phyloP scores from a whole-genome alignment of 2,329 filamentous ascomycete genomes.

The Aspergillus glaucus region DNA sequence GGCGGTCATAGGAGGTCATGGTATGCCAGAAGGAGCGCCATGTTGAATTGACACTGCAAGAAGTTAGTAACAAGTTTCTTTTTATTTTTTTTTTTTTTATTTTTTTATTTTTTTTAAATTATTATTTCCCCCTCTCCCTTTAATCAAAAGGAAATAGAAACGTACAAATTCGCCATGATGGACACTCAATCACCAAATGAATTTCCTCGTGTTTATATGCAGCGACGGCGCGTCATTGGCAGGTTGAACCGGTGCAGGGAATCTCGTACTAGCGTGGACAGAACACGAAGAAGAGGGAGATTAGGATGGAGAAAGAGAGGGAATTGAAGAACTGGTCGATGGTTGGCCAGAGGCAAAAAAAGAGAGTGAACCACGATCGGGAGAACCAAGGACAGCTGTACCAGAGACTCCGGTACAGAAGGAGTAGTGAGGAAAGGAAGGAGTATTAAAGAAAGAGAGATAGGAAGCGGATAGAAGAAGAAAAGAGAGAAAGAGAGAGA shows the following conservation, averaged over 20 bases:
- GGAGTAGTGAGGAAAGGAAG: slow-evolving; percentile 2
- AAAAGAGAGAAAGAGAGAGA: neutral
- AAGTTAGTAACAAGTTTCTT: neutral
- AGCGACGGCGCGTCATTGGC: slow-evolving; percentile 12
- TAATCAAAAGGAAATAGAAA: neutral
- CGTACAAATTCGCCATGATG: slow-evolving; percentile 18
- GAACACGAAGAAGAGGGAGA: neutral
- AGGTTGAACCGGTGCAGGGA: neutral
- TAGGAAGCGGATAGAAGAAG: neutral
- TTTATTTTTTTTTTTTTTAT: no score
- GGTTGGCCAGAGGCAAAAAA: neutral
- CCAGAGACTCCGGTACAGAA: neutral
- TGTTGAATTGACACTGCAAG: slow-evolving; percentile 57
- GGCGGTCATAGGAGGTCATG: slow-evolving; percentile 71
- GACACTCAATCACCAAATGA: slow-evolving; percentile 3
- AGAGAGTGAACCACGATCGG: slow-evolving; percentile 6
- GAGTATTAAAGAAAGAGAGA: slow-evolving; percentile 4
- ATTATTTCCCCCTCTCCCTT: neutral
- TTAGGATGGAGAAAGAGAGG: neutral
- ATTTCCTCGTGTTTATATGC: slow-evolving; percentile 5
- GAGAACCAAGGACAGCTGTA: slow-evolving; percentile 5
- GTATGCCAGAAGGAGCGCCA: slow-evolving; percentile 94
- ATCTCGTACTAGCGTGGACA: neutral
- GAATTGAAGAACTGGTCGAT: neutral
- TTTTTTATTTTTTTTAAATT: no score